Evolutionary conservation across 192 early-diverging fungal genomes (phyloP).

Genomic region (Backusella westeae): DNA sequence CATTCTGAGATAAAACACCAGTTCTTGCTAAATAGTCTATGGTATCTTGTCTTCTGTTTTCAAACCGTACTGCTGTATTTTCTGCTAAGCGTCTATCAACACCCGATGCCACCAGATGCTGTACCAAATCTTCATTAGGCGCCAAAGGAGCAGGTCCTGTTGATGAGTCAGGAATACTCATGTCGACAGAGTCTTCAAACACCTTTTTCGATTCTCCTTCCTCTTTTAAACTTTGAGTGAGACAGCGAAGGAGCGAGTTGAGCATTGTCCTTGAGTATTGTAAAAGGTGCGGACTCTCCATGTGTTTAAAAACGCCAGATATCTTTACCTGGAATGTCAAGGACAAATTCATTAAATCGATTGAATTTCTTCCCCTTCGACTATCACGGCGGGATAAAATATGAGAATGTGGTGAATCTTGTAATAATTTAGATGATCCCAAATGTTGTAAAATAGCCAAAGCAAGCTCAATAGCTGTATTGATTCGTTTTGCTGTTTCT

Average conservation of each 20-base stretch:
- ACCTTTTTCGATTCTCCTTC: slow-evolving; percentile 55
- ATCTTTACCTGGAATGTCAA: slow-evolving; percentile 58
- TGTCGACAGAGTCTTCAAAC: neutral
- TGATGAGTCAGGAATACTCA: neutral
- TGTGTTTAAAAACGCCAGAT: slow-evolving; percentile 57
- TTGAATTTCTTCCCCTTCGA: neutral
- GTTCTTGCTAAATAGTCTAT: neutral
- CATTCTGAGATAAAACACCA: neutral
- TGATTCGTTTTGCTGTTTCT: slow-evolving; percentile 27
- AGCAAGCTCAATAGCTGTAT: slow-evolving; percentile 52
- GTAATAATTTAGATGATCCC: slow-evolving; percentile 65
- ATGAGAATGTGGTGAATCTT: slow-evolving; percentile 68
- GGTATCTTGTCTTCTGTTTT: slow-evolving; percentile 14
- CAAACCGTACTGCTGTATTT: slow-evolving; percentile 7
- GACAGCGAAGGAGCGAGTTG: slow-evolving; percentile 55
- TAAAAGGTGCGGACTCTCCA: slow-evolving; percentile 60
- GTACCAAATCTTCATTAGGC: neutral
- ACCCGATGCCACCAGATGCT: neutral
- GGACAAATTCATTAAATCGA: slow-evolving; percentile 38
- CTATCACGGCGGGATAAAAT: slow-evolving; percentile 50
- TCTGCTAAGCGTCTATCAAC: neutral
- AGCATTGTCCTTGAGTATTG: slow-evolving; percentile 53
- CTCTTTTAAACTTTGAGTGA: slow-evolving; percentile 67
- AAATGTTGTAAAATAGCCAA: slow-evolving; percentile 67
- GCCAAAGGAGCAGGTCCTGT: neutral